Evolutionary conservation across 257 asterid species (phyloP), one percentile per base, ranked within the genome.

Genomic region (Petunia axillaris): DNA sequence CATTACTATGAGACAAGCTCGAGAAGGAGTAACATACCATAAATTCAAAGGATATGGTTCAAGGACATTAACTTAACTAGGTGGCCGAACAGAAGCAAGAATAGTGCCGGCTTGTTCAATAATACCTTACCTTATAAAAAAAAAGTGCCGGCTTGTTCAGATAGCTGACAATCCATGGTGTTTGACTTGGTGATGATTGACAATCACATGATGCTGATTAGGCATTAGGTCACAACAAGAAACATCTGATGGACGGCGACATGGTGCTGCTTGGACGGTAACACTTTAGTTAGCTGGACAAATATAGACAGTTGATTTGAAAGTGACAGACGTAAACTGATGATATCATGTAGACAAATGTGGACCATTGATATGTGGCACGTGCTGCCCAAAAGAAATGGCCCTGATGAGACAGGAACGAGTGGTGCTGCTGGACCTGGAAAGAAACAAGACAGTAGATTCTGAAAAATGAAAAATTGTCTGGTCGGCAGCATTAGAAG

Each of bases 401-500:
- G 9, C 75, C 55, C n/a, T 7, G 39, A 41, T 41, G 55, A 67
- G 53, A 66, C 54, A 67, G 39, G 4, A 67, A 67, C 41, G 38
- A n/a, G 55, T 67, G 75, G 11, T 43, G 75, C 52, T 65, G 41
- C 77, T 71, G 15, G 9, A 71, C 54, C 44, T 50, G 43, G 44
- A 71, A 71, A 35, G 35, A 71, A 41, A 48, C 35, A 0, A 71
- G 62, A 40, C 36, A 46, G 62, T 55, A 55, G 15, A 35, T 50
- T 50, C 10, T 50, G 43, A 35, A 71, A 71, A 68, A 71, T 46
- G 77, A 71, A 71, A 62, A 71, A 25, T n/a, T 71, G 25, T 48
- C 44, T 11, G 44, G 60, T 57, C 10, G 62, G 35, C 41, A 13
- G 62, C 6, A 0, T 48, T 50, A 5, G 6, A 71, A 48, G 7